Evolutionary conservation across 768 basidiomycete species (phyloP), one percentile per base, ranked within the genome.

Genomic region (Phaeotremella fagi): DNA sequence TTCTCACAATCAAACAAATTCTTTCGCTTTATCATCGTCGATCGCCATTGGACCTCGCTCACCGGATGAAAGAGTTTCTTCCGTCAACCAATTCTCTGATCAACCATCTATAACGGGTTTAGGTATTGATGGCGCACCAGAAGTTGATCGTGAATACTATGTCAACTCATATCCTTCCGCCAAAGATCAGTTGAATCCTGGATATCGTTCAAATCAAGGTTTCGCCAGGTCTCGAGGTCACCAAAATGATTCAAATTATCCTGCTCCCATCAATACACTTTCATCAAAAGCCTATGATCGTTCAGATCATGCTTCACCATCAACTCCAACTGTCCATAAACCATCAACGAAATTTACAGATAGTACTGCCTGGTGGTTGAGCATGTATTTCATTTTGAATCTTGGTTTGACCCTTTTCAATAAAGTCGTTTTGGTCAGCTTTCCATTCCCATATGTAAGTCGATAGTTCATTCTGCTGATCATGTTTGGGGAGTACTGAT

Each of bases 401-500:
- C 83, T 98, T 25, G 81, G 82, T 11, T 82, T 99, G 59, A 98
- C 94, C 6, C 78, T 99, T 38, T 95, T 89, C 76, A 99, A 99
- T 81, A 99, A 99, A 75, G 80, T 82, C 31, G 84, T 98, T 16
- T 83, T 99, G 57, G 84, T 88, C 48, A 82, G 81, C 51, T 98
- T 98, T 70, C 95, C 95, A 0, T 98, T 89, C 66, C 92, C 94
- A 2, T 98, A 97, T 59, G 75, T 75, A 60, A 68, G 74, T 72
- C 1, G 11, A 15, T 9, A 14, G 9, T 4, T n/a, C 16, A 4
- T 11, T 43, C 28, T 18, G 29, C 27, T 26, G 11, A 2, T 22
- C 24, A 3, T 4, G 29, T 0, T 20, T 46, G 52, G 55, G 58
- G 59, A 31, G 15, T 14, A 9, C n/a, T 20, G 15, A 12, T 9